These are phyloP conservation scores for Pythium inflatum DNA, from an alignment of 352 stramenopile species.

Conservation along the genomic window DNA sequence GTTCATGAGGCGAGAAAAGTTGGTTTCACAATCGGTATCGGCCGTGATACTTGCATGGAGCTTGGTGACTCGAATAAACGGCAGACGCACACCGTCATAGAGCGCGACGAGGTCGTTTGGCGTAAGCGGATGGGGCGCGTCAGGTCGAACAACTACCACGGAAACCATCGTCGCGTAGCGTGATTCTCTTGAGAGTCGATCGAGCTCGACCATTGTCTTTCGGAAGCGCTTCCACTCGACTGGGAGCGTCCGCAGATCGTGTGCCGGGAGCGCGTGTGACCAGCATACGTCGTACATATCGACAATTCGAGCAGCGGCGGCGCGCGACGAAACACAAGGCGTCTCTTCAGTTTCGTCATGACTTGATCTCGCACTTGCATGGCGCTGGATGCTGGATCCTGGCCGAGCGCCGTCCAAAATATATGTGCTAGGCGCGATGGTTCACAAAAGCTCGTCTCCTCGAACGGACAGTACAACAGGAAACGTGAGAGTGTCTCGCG, in stretches of 20 bases:
- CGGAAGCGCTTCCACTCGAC: not conserved
- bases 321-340: not conserved
- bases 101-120: not conserved
- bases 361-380: not conserved
- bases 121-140: not conserved
- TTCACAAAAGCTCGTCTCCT: not conserved
- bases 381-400: not conserved
- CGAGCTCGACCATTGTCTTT: not conserved
- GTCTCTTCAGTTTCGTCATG: not conserved
- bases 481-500: not conserved
- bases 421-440: not conserved
- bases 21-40: not conserved
- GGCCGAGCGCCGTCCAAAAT: not conserved
- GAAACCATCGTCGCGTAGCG: not conserved
- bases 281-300: not conserved
- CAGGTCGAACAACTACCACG: not conserved
- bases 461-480: not conserved
- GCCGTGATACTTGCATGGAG: not conserved
- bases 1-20: not conserved
- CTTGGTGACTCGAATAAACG: not conserved
- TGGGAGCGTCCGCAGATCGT: not conserved
- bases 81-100: not conserved
- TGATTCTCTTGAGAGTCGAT: not conserved
- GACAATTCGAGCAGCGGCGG: not conserved
- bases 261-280: not conserved